phyloP scores from a whole-genome alignment of 768 basidiomycete genomes.

The Russula virescens region DNA sequence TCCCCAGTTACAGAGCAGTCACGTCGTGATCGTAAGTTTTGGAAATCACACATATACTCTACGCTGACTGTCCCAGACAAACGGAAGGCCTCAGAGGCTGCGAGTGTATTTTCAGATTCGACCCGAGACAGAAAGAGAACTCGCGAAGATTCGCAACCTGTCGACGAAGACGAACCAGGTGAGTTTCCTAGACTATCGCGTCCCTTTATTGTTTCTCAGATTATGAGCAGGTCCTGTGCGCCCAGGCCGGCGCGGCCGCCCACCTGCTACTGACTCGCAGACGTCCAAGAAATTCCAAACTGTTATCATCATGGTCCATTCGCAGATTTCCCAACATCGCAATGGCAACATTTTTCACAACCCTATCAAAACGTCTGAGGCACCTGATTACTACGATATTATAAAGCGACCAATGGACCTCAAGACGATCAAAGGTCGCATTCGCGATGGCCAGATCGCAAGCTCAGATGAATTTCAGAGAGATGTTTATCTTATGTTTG shows the following conservation, averaged over 20 bases:
- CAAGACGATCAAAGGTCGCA: slow-evolving; percentile 82
- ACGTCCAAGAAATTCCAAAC: slow-evolving; percentile 71
- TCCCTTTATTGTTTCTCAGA: not conserved
- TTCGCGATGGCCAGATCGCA: slow-evolving; percentile 76
- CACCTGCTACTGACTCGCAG: slow-evolving; percentile 25
- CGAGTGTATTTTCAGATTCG: slow-evolving; percentile 36
- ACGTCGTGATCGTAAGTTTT: slow-evolving; percentile 21
- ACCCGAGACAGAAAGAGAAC: slow-evolving; percentile 50
- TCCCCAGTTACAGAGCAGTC: slow-evolving; percentile 13
- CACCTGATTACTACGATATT: slow-evolving; percentile 87
- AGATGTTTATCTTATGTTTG: slow-evolving; percentile 90
- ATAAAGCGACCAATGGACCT: slow-evolving; percentile 95
- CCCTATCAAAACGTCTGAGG: slow-evolving; percentile 83
- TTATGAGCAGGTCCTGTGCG: slow-evolving; percentile 20
- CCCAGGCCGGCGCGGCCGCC: slow-evolving; percentile 26
- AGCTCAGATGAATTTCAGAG: slow-evolving; percentile 85
- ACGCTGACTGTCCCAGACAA: slow-evolving; percentile 43
- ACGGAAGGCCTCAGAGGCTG: slow-evolving; percentile 56
- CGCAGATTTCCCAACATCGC: slow-evolving; percentile 77
- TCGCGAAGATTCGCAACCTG: slow-evolving; percentile 64
- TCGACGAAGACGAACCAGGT: slow-evolving; percentile 57
- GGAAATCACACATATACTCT: not conserved
- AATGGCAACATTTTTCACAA: slow-evolving; percentile 89
- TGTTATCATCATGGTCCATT: slow-evolving; percentile 75
- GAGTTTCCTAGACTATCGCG: not conserved